Conservation (phyloP, 2,329 filamentous ascomycete genomes). For the Trichoderma guizhouense region DNA sequence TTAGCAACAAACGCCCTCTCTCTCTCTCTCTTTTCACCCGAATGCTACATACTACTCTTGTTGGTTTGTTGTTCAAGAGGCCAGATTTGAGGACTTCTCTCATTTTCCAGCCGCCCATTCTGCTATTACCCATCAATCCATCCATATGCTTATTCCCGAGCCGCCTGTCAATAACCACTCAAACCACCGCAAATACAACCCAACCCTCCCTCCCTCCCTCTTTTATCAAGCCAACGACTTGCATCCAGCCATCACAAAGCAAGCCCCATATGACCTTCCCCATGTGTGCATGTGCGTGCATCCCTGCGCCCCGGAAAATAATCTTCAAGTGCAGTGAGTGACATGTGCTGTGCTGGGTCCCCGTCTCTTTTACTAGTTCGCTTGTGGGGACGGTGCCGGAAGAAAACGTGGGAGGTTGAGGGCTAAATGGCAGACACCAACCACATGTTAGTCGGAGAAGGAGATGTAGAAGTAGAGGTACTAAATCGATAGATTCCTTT, state of each 20-base stretch:
- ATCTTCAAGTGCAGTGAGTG: neutral
- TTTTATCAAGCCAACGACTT: neutral
- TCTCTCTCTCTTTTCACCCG: too few species aligned
- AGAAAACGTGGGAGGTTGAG: neutral
- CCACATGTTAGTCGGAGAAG: neutral
- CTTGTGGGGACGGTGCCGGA: neutral
- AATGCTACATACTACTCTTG: neutral
- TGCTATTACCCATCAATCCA: neutral
- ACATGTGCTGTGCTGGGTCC: neutral
- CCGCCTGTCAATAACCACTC: neutral
- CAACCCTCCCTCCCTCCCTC: neutral
- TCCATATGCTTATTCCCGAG: neutral
- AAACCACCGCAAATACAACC: neutral
- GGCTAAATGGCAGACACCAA: neutral
- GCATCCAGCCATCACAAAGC: neutral
- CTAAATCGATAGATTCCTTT: neutral
- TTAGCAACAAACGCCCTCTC: too few species aligned
- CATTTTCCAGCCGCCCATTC: neutral
- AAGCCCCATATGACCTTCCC: constrained; percentile 5
- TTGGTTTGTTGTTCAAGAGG: neutral
- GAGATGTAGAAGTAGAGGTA: neutral
- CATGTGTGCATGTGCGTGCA: neutral
- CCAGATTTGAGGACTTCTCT: neutral
- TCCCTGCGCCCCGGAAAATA: constrained; percentile 14
- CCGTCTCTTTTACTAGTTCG: neutral